Conservation (phyloP, 768 basidiomycete species). For the Guyanaporus albipodus region DNA sequence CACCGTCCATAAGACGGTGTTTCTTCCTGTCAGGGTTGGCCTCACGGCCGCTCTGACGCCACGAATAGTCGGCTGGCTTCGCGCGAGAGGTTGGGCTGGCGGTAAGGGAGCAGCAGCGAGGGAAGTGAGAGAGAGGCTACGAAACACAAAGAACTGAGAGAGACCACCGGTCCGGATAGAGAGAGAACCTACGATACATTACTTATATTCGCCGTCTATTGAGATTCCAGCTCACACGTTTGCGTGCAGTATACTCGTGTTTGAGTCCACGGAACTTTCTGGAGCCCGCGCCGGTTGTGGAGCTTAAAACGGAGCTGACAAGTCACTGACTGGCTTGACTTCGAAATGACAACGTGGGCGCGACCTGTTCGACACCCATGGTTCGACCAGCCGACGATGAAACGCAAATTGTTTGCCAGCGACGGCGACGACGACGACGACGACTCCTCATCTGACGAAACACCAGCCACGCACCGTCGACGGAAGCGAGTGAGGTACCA, state of each 20-base stretch:
- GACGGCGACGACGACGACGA: slow-evolving; percentile 15
- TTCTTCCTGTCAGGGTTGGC: slow-evolving; percentile 85
- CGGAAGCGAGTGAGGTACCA: slow-evolving; percentile 48
- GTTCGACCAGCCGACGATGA: slow-evolving; percentile 37
- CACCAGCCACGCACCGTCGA: slow-evolving; percentile 35
- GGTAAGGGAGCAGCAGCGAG: slow-evolving; percentile 60
- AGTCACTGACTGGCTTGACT: not conserved
- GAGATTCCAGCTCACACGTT: slow-evolving; percentile 3
- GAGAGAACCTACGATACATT: too few relatives aligned
- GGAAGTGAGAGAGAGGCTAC: slow-evolving; percentile 37
- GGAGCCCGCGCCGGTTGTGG: not conserved
- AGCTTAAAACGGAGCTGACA: not conserved
- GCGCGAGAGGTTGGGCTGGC: slow-evolving; percentile 78
- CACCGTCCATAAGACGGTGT: slow-evolving; percentile 91
- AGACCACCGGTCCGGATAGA: too few relatives aligned
- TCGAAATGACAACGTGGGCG: slow-evolving; percentile 31
- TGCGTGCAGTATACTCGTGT: too few relatives aligned
- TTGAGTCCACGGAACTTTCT: slow-evolving; percentile 8
- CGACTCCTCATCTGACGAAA: slow-evolving; percentile 3
- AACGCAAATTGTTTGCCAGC: slow-evolving; percentile 35
- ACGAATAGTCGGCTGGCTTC: slow-evolving; percentile 79
- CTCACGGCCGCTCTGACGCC: slow-evolving; percentile 86
- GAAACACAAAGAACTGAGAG: slow-evolving; percentile 21
- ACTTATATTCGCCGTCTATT: slow-evolving; percentile 2
- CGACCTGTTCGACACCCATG: slow-evolving; percentile 41